These are phyloP conservation scores for Funneliformis caledonium DNA, from an alignment of 371 early-diverging fungal genomes.

Conservation along the genomic window DNA sequence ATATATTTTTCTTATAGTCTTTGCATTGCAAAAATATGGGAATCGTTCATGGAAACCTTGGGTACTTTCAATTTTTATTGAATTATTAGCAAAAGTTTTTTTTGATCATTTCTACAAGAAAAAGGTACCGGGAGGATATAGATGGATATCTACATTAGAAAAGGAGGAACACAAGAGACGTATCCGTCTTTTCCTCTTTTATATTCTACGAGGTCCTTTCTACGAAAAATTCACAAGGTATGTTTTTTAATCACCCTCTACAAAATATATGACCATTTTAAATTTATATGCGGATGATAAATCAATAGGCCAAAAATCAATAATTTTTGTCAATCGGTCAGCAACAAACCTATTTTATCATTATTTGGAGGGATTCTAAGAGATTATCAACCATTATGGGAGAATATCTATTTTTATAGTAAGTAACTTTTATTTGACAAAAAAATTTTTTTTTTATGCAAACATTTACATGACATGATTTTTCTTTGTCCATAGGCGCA, in stretches of 20 bases:
- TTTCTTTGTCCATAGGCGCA: conserved; percentile 15
- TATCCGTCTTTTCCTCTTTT: conserved; percentile 70
- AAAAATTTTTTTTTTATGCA: not conserved
- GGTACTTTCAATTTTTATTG: conserved; percentile 78
- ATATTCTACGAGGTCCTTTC: conserved; percentile 86
- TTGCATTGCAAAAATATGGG: conserved; percentile 78
- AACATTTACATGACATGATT: not conserved
- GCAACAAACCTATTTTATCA: conserved; percentile 52
- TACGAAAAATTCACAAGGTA: conserved; percentile 82
- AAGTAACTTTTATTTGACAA: conserved; percentile 36
- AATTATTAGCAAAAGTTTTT: conserved; percentile 58
- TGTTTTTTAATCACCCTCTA: conserved; percentile 21
- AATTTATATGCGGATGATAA: too few relatives aligned
- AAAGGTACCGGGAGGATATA: conserved; percentile 45
- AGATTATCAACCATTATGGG: conserved; percentile 94
- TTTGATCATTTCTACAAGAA: conserved; percentile 41
- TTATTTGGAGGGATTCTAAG: conserved; percentile 67
- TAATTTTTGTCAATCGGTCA: conserved; percentile 54
- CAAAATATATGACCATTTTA: too few relatives aligned
- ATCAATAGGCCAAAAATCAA: conserved; percentile 52
- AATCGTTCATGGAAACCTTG: conserved; percentile 84
- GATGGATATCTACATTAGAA: conserved; percentile 65
- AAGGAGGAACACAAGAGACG: conserved; percentile 78
- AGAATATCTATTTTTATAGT: conserved; percentile 89
- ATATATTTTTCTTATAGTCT: conserved; percentile 51